Percentiles rank a stretch among this genome's conserved stretches.
Evolutionary conservation across 179 eudicot genomes (phyloP).

Genomic region (Amaranthus tricolor): DNA sequence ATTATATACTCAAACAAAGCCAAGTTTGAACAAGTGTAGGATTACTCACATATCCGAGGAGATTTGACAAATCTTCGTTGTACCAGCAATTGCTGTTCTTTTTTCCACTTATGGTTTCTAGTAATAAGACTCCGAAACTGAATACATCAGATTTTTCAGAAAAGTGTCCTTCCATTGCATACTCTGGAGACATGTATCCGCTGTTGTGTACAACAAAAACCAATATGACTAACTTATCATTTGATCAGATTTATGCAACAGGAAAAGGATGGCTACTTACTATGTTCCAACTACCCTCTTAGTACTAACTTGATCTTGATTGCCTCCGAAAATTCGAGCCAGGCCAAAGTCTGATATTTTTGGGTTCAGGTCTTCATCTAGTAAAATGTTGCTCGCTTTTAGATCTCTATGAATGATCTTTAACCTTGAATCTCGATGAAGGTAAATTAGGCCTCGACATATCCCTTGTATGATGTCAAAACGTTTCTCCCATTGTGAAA

Average conservation of each 20-base stretch:
- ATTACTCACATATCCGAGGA: constrained; percentile 58
- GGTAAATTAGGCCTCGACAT: constrained; percentile 55
- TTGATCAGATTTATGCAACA: background rate
- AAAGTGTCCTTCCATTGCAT: constrained; percentile 43
- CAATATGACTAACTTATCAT: background rate
- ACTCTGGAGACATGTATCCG: too few relatives aligned
- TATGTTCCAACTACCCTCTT: constrained; percentile 54
- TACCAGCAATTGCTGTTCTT: constrained; percentile 42
- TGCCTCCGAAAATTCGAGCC: constrained; percentile 54
- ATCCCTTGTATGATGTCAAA: constrained; percentile 47
- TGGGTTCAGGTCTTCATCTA: constrained; percentile 49
- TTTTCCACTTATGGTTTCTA: constrained; percentile 60
- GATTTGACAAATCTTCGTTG: constrained; percentile 35
- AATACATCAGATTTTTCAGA: constrained; percentile 72
- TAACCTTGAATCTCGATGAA: constrained; percentile 55
- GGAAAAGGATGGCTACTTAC: constrained; percentile 33
- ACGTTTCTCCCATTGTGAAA: constrained; percentile 44
- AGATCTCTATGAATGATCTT: constrained; percentile 57
- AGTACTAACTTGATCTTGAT: constrained; percentile 43
- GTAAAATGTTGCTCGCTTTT: constrained; percentile 56
- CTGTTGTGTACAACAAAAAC: constrained; percentile 21
- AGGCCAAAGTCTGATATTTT: constrained; percentile 66
- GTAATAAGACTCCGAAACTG: constrained; percentile 60
- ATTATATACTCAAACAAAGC: too few relatives aligned
- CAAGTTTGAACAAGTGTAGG: background rate